A percentile compares a stretch with the other conserved stretches of the same genome.
Evolutionary conservation across 495 filamentous ascomycete genomes (phyloP).

Genomic region (Cudoniella acicularis): DNA sequence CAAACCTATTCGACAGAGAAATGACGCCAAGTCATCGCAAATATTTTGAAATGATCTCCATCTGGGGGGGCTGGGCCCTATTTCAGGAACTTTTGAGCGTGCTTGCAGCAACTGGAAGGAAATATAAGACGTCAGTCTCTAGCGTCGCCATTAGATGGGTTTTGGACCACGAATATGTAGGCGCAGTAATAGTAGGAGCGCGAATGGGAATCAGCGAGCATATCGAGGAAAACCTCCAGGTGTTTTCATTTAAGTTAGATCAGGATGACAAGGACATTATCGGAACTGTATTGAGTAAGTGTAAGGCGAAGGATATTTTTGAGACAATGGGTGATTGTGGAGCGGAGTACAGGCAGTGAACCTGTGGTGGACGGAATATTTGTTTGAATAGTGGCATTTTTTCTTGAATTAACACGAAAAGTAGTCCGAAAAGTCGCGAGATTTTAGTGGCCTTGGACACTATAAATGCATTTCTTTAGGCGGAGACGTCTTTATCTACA

Average conservation of each 20-base stretch:
- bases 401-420: not conserved
- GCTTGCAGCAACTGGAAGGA: conserved; percentile 26
- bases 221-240: conserved; percentile 33
- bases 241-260: conserved; percentile 32
- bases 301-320: conserved; percentile 27
- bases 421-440: not conserved
- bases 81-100: conserved; percentile 32
- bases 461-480: too few relatives aligned
- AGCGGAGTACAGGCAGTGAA: conserved; percentile 35
- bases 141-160: conserved; percentile 40
- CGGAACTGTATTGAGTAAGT: conserved; percentile 21
- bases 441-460: too few relatives aligned
- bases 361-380: not conserved
- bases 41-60: conserved; percentile 39
- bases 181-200: conserved; percentile 40
- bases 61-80: conserved; percentile 32
- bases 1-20: conserved; percentile 32
- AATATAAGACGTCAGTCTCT: conserved; percentile 31
- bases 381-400: not conserved
- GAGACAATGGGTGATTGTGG: conserved; percentile 40
- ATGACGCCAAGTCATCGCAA: conserved; percentile 44
- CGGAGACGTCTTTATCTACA: too few relatives aligned
- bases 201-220: conserved; percentile 35
- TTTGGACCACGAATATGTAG: conserved; percentile 36
- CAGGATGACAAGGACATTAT: conserved; percentile 27